Conservation (phyloP, 768 basidiomycete species). For the Russula abietina region DNA sequence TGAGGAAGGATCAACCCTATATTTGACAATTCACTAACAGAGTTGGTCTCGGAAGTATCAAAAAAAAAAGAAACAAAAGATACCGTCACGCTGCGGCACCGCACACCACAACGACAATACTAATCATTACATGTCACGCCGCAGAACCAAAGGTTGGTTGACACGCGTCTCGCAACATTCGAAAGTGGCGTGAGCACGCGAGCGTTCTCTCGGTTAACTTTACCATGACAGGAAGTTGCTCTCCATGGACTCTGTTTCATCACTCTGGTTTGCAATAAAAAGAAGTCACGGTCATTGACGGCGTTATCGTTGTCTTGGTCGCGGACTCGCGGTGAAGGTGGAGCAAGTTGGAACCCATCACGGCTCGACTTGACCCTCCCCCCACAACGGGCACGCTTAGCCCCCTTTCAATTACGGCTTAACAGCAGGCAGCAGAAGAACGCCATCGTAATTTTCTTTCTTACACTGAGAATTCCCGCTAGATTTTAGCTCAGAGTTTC, state of each 20-base stretch:
- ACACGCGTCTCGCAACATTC: neutral
- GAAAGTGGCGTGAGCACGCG: no score
- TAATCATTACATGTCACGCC: neutral
- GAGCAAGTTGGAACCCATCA: neutral
- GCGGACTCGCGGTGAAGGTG: neutral
- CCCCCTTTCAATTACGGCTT: neutral
- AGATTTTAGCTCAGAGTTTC: neutral
- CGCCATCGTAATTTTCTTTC: neutral
- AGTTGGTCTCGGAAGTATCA: neutral
- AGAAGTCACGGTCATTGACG: neutral
- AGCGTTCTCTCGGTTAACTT: neutral
- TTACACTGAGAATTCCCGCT: neutral
- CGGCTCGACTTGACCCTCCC: neutral
- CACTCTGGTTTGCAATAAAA: neutral
- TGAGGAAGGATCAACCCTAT: neutral
- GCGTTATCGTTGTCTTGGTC: neutral
- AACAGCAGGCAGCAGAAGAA: neutral
- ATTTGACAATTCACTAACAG: neutral
- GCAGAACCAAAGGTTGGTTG: neutral
- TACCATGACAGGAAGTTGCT: neutral
- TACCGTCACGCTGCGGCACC: neutral
- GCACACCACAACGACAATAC: neutral
- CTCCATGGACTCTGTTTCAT: neutral
- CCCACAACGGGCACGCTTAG: neutral
- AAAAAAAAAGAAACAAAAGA: neutral